Evolutionary conservation across 1,284 basidiomycete genomes (phyloP), one percentile per base, ranked within the genome.

Genomic region (Boletus sp.): DNA sequence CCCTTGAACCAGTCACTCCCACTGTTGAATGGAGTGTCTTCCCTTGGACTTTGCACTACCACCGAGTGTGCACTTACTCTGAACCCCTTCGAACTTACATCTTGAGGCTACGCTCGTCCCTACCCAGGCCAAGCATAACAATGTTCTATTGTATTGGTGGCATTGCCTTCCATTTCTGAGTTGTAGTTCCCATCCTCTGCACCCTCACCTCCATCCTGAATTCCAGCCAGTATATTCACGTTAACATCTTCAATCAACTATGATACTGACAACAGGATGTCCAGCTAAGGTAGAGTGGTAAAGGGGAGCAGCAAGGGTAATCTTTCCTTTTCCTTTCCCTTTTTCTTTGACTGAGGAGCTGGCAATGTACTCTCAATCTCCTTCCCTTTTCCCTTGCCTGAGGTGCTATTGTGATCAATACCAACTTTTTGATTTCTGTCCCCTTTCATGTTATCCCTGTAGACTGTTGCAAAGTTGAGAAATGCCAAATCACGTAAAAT

Each of bases 401-500:
- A 52, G 13, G 27, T 59, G 16, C 50, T 60, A 49, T 59, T 69
- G 35, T 66, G 71, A 48, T 72, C 68, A 43, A 64, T 64, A n/a
- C 62, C 74, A 16, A 74, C 75, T 65, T 81, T 83, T 68, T 79
- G 83, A 64, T 74, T 77, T 71, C 83, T 86, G 71, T 84, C 83
- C 19, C 77, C 75, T 67, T 87, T 87, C 33, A 81, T 69, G 44
- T 79, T 76, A 51, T 88, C 84, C 61, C 87, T 82, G 67, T 86
- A 89, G 11, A 83, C 88, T 90, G 61, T 19, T 11, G 33, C 16
- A 6, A 46, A 14, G 23, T 35, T 60, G 21, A 62, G 60, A 52
- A 23, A 53, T 25, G 13, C 16, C 5, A 37, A 38, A 38, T 9
- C 27, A 6, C 3, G 27, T 48, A 25, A 31, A 79, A 81, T 5